Evolutionary conservation across 2,329 filamentous ascomycete genomes (phyloP), one percentile per base, ranked within the genome.

Genomic region (Microsporum canis): DNA sequence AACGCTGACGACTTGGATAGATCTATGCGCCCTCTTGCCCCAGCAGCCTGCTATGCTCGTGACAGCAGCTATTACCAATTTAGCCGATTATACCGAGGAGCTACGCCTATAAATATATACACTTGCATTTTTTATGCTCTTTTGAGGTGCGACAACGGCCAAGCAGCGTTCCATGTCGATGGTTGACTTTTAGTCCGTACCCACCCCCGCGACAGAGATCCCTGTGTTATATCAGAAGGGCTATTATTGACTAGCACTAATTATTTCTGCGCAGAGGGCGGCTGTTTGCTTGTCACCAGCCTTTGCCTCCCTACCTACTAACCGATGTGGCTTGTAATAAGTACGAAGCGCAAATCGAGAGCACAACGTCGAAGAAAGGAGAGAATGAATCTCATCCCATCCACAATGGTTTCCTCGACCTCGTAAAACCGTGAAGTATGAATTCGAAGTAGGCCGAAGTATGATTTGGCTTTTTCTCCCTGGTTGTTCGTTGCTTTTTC

Each of bases 81-180:
- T 55, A 55, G 23, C 51, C 51, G 51, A 34, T 8, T 3, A 55
- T 34, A 12, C 51, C 51, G 51, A 55, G 33, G 31, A 7, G 29
- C 36, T 34, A 55, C 51, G 14, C 33, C 10, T n/a, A 43, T 17
- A 43, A 14, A n/a, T 43, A n/a, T 14, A 43, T n/a, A 43, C 39
- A 23, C 39, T 23, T 38, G 51, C 33, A 31, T 17, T 55, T 51
- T 14, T 14, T 34, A 29, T 55, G 39, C 39, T n/a, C 39, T 14
- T 36, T 36, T 36, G 51, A 36, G 51, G 27, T 34, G 27, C 49
- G 17, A 29, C 31, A 55, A 55, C 51, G 51, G 51, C 51, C 51
- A 55, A 55, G 51, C 51, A 36, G 51, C 51, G 51, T 55, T 55
- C 51, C 51, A 55, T 55, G 51, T 55, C 51, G 14, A 34, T 55